Conservation (phyloP, 352 stramenopile species). For the Phytopythium sindhum region DNA sequence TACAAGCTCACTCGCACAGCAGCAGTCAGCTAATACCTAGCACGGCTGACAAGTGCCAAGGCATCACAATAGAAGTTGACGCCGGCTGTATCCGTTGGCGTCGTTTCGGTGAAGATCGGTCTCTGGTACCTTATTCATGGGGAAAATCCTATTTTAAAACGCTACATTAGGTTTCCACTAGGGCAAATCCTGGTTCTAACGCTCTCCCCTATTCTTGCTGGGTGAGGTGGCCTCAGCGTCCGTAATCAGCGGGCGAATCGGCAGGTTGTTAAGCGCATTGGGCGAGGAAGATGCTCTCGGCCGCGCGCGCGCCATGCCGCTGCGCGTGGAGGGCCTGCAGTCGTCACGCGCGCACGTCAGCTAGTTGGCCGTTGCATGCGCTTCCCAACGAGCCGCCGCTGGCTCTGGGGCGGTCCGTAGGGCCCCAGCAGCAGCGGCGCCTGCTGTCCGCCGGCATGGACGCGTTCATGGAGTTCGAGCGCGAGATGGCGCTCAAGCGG, state of each 20-base stretch:
- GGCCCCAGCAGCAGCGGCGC: slow-evolving; percentile 13
- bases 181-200: neutral
- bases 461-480: slow-evolving; percentile 85
- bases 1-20: neutral
- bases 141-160: neutral
- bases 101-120: neutral
- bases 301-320: slow-evolving; percentile 17
- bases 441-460: slow-evolving; percentile 54
- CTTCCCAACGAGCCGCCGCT: neutral
- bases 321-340: slow-evolving; percentile 13
- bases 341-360: neutral
- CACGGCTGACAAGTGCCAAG: no score
- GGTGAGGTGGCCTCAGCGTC: neutral
- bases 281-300: neutral
- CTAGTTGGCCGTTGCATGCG: neutral
- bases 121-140: neutral
- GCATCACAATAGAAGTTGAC: neutral
- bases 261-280: neutral
- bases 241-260: neutral
- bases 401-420: neutral
- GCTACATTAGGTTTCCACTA: neutral
- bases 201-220: neutral
- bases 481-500: slow-evolving; percentile 73
- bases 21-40: no score
- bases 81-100: neutral